phyloP scores from a whole-genome alignment of 352 stramenopile species.

The Aphanomyces cochlioides region DNA sequence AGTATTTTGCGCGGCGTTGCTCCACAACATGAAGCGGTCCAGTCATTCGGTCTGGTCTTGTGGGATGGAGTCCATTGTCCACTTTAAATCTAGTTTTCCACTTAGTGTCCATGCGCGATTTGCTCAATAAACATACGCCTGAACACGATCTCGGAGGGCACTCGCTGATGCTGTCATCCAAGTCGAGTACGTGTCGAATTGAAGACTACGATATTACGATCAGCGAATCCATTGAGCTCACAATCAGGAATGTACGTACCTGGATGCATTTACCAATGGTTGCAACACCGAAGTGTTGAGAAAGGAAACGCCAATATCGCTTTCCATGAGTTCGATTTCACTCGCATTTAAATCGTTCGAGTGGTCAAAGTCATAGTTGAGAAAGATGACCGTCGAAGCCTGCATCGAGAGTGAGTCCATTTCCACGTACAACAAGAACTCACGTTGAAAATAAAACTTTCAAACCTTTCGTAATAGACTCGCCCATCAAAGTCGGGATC shows the following conservation, averaged over 20 bases:
- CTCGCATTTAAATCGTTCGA: constrained; percentile 50
- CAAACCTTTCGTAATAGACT: constrained; percentile 60
- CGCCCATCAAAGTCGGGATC: constrained; percentile 78
- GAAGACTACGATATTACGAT: too few relatives aligned
- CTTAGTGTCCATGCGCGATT: not conserved
- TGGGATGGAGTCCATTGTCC: constrained; percentile 93
- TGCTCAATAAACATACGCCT: not conserved
- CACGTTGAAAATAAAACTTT: constrained; percentile 27
- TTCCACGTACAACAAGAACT: constrained; percentile 21
- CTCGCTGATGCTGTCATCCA: constrained; percentile 16
- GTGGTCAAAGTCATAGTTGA: constrained; percentile 67
- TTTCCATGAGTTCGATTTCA: constrained; percentile 64
- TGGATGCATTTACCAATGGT: not conserved
- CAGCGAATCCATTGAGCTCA: too few relatives aligned
- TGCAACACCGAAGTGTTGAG: constrained; percentile 42
- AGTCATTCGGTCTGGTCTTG: constrained; percentile 88
- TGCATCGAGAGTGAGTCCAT: constrained; percentile 44
- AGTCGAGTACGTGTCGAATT: constrained; percentile 1
- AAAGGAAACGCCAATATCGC: constrained; percentile 55
- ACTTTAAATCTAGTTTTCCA: constrained; percentile 46
- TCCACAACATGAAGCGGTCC: constrained; percentile 86
- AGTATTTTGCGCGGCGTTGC: constrained; percentile 89
- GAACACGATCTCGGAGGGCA: constrained; percentile 1
- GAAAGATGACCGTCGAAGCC: constrained; percentile 61
- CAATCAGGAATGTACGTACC: too few relatives aligned